Conservation (phyloP, 768 basidiomycete genomes). For the Calocybe gangraenosa region DNA sequence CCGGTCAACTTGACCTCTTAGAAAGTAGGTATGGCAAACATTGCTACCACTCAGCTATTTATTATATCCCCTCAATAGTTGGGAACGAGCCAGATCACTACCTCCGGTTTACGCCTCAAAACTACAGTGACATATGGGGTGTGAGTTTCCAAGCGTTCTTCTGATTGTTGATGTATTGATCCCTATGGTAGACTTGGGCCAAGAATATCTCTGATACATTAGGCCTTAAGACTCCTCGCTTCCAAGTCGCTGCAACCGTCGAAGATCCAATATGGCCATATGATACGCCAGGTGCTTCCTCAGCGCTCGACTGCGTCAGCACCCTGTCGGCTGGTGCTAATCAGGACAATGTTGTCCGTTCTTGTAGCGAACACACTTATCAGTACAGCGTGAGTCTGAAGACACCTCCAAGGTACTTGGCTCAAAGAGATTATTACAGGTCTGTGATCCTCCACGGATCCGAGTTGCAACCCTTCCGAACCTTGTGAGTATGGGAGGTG, state of each 20-base stretch:
- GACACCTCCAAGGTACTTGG: too few species aligned
- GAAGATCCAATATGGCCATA: conserved; percentile 52
- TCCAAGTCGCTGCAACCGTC: conserved; percentile 47
- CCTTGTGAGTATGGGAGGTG: conserved; percentile 31
- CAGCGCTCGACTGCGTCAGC: conserved; percentile 45
- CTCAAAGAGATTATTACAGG: conserved; percentile 15
- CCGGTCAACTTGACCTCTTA: conserved; percentile 35
- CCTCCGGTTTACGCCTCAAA: conserved; percentile 35
- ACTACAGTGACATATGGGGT: conserved; percentile 41
- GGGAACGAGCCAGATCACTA: conserved; percentile 58
- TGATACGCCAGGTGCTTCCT: conserved; percentile 35
- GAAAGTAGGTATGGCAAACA: conserved; percentile 32
- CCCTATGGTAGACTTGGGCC: conserved; percentile 37
- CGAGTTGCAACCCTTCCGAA: conserved; percentile 47
- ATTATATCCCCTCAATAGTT: conserved; percentile 24
- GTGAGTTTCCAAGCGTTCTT: conserved; percentile 22
- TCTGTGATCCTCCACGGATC: conserved; percentile 38
- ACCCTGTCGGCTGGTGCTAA: conserved; percentile 44
- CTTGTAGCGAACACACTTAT: conserved; percentile 52
- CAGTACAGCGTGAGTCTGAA: conserved; percentile 42
- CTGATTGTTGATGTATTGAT: neutral
- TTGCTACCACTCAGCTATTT: neutral
- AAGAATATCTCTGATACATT: conserved; percentile 42
- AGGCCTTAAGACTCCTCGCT: conserved; percentile 32
- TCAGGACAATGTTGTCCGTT: conserved; percentile 34